Evolutionary conservation across 1,284 basidiomycete genomes (phyloP).

Genomic region (Moesziomyces antarcticus): DNA sequence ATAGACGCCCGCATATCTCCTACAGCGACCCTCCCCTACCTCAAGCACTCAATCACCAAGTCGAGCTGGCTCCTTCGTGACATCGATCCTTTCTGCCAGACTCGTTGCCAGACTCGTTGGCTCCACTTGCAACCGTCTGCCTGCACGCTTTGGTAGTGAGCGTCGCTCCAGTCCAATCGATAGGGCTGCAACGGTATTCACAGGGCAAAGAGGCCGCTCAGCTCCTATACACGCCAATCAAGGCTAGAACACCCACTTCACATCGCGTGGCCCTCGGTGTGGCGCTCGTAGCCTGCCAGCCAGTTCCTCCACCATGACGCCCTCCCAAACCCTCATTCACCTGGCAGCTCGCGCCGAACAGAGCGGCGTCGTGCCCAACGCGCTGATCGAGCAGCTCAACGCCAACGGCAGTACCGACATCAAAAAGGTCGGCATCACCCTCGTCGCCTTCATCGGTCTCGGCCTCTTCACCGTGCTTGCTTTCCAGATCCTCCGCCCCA

Average conservation of each 20-base stretch:
- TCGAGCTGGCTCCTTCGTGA: slow-evolving; percentile 22
- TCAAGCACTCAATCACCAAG: background rate
- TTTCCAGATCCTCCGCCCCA: slow-evolving; percentile 61
- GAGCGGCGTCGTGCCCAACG: slow-evolving; percentile 22
- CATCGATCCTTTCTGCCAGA: too few species aligned
- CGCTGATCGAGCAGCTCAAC: slow-evolving; percentile 46
- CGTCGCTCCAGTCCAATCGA: too few species aligned
- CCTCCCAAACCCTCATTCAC: background rate
- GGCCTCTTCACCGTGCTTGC: slow-evolving; percentile 52
- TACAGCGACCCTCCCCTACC: background rate
- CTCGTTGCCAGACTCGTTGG: too few species aligned
- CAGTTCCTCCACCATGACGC: slow-evolving; percentile 15
- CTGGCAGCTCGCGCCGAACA: slow-evolving; percentile 16
- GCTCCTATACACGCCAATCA: background rate
- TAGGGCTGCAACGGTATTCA: background rate
- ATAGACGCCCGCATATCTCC: background rate
- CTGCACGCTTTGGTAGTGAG: background rate
- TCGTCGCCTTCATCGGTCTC: slow-evolving; percentile 49
- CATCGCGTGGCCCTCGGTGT: background rate
- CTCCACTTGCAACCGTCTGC: background rate
- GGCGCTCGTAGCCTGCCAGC: slow-evolving; percentile 12
- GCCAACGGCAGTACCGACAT: slow-evolving; percentile 37
- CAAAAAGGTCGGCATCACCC: slow-evolving; percentile 46
- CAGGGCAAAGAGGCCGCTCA: background rate
- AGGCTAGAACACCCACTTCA: background rate